phyloP scores from a whole-genome alignment of 1,139 yeast genomes.

The Geotrichum restrictum region DNA sequence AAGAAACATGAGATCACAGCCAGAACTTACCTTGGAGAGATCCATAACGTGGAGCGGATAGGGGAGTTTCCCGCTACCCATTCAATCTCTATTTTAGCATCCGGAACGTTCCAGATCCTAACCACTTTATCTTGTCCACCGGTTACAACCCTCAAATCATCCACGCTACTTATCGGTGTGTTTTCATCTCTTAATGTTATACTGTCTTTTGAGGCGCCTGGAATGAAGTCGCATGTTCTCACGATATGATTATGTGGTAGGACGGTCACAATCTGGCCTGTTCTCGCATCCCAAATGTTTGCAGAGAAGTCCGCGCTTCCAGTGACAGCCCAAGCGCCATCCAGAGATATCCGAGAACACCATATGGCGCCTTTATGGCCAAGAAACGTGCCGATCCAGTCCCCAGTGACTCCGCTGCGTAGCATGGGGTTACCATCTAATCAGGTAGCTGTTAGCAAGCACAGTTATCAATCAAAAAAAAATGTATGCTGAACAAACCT shows the following conservation, averaged over 20 bases:
- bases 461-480: neutral
- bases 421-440: slow-evolving; percentile 41
- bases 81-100: slow-evolving; percentile 18
- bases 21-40: slow-evolving; percentile 18
- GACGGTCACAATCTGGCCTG: slow-evolving; percentile 30
- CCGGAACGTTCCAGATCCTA: slow-evolving; percentile 28
- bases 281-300: slow-evolving; percentile 37
- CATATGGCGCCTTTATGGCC: slow-evolving; percentile 43
- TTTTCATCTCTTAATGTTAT: neutral
- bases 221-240: slow-evolving; percentile 32
- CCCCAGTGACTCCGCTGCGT: slow-evolving; percentile 41
- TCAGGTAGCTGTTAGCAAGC: no score
- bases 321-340: slow-evolving; percentile 34
- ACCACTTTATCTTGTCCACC: slow-evolving; percentile 32
- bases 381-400: slow-evolving; percentile 42
- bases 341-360: slow-evolving; percentile 36
- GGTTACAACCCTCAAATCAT: slow-evolving; percentile 24
- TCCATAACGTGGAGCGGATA: slow-evolving; percentile 24
- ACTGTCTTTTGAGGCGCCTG: slow-evolving; percentile 15
- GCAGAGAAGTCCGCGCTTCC: slow-evolving; percentile 42
- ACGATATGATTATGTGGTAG: slow-evolving; percentile 38
- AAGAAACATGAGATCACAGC: neutral
- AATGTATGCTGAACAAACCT: slow-evolving; percentile 26
- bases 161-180: neutral
- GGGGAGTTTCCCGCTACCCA: slow-evolving; percentile 27